These are phyloP conservation scores for Pleurotus salmoneostramineus DNA, from an alignment of 768 basidiomycete species.

Conservation along the genomic window DNA sequence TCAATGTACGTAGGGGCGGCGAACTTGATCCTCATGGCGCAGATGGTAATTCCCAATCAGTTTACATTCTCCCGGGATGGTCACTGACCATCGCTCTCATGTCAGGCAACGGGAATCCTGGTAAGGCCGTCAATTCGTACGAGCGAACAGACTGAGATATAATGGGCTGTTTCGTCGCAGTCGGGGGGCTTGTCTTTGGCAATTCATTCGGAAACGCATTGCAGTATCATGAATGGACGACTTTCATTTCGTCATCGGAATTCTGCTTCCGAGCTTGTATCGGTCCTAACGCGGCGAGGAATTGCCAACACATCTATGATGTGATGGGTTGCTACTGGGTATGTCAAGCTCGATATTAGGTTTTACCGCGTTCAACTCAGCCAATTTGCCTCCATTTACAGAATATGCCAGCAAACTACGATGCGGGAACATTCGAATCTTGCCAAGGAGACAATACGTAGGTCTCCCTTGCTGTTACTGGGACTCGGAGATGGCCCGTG, in stretches of 20 bases:
- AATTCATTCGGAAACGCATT: constrained; percentile 29
- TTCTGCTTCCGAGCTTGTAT: constrained; percentile 78
- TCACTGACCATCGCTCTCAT: not conserved
- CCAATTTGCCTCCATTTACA: constrained; percentile 21
- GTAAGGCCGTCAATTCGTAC: constrained; percentile 4
- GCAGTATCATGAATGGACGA: constrained; percentile 82
- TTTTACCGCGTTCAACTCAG: constrained; percentile 13
- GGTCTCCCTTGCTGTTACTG: constrained; percentile 7
- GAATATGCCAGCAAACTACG: constrained; percentile 74
- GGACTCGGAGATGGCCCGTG: not conserved
- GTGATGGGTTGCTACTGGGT: constrained; percentile 57
- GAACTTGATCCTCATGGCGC: constrained; percentile 58
- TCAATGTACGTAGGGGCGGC: constrained; percentile 2
- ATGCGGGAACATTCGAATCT: constrained; percentile 55
- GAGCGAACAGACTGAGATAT: not conserved
- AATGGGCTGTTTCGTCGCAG: not conserved
- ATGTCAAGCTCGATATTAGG: too few relatives aligned
- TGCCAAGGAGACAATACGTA: constrained; percentile 61
- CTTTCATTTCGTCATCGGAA: constrained; percentile 63
- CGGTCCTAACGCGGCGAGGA: constrained; percentile 48
- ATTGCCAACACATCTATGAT: constrained; percentile 80
- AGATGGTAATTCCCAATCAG: constrained; percentile 21
- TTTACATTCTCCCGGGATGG: not conserved
- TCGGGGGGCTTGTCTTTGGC: constrained; percentile 14
- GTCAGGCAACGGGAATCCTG: constrained; percentile 17